These are phyloP conservation scores for Penicillium turbatum DNA, from an alignment of 495 filamentous ascomycete genomes.

Conservation along the genomic window DNA sequence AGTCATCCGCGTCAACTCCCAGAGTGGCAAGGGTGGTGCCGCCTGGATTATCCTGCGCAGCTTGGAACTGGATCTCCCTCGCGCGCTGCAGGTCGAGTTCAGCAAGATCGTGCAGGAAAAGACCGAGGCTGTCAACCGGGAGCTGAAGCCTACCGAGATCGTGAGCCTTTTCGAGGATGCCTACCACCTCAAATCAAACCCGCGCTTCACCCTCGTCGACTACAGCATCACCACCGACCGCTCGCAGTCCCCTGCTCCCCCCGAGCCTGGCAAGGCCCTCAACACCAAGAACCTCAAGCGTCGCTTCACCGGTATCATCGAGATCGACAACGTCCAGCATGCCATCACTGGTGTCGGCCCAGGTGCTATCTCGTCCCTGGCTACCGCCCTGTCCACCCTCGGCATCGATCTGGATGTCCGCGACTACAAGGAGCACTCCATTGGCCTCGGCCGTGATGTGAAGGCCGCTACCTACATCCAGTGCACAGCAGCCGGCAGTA, in stretches of 20 bases:
- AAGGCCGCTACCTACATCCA: slow-evolving; percentile 95
- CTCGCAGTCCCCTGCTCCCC: slow-evolving; percentile 68
- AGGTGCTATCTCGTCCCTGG: slow-evolving; percentile 84
- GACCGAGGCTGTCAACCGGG: slow-evolving; percentile 70
- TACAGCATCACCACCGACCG: slow-evolving; percentile 89
- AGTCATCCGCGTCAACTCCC: slow-evolving; percentile 95
- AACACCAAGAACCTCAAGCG: slow-evolving; percentile 75
- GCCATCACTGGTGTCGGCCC: slow-evolving; percentile 76
- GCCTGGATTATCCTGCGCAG: slow-evolving; percentile 90
- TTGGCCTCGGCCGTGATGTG: slow-evolving; percentile 71
- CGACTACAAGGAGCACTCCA: slow-evolving; percentile 95
- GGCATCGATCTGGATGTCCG: slow-evolving; percentile 87
- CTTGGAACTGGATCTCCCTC: slow-evolving; percentile 87
- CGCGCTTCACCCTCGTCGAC: slow-evolving; percentile 83
- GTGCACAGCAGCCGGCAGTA: slow-evolving; percentile 67
- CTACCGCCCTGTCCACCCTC: slow-evolving; percentile 74
- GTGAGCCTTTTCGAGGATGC: slow-evolving; percentile 78
- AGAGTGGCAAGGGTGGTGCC: slow-evolving; percentile 91
- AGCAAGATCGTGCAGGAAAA: slow-evolving; percentile 76
- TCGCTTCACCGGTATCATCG: slow-evolving; percentile 80
- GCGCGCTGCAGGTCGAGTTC: slow-evolving; percentile 90
- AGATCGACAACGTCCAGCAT: slow-evolving; percentile 78
- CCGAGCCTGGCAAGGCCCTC: slow-evolving; percentile 61
- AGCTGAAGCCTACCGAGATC: slow-evolving; percentile 80
- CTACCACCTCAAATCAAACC: slow-evolving; percentile 76